Evolutionary conservation across 2,329 filamentous ascomycete genomes (phyloP).

Genomic region (Cercospora janseana): DNA sequence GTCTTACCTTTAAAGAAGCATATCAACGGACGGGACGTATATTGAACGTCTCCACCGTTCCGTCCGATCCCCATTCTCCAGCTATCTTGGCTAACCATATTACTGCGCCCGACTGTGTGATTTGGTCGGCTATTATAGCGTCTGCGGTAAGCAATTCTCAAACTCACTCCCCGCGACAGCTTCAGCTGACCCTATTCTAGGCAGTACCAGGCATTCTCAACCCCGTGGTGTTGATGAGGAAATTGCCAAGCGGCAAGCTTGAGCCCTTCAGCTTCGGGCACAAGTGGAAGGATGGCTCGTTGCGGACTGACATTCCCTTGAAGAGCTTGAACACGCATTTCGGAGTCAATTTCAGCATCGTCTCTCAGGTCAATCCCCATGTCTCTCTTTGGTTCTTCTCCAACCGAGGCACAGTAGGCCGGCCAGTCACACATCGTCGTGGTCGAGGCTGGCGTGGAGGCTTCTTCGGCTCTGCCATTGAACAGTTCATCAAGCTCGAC

Average conservation of each 20-base stretch:
- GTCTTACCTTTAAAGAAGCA: constrained; percentile 90
- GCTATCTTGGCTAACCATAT: constrained; percentile 93
- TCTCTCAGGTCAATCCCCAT: constrained; percentile 85
- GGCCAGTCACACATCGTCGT: constrained; percentile 88
- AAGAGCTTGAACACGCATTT: constrained; percentile 94
- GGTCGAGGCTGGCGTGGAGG: constrained; percentile 95
- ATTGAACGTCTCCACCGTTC: constrained; percentile 92
- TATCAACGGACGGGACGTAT: constrained; percentile 92
- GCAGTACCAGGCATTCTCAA: constrained; percentile 96
- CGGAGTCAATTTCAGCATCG: constrained; percentile 97
- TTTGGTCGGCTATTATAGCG: constrained; percentile 94
- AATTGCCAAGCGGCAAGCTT: constrained; percentile 71
- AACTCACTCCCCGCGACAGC: background rate
- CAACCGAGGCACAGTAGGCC: constrained; percentile 84
- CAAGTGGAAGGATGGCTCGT: constrained; percentile 97
- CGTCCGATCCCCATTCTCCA: constrained; percentile 89
- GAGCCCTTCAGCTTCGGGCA: constrained; percentile 94
- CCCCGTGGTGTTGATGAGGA: constrained; percentile 88
- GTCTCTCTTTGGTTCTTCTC: constrained; percentile 99
- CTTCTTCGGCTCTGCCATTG: constrained; percentile 85
- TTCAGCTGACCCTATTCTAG: background rate
- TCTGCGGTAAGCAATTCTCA: constrained; percentile 58
- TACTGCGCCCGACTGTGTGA: constrained; percentile 92
- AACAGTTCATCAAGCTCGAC: constrained; percentile 95
- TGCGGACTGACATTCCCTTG: constrained; percentile 92